Evolutionary conservation across 2,329 filamentous ascomycete species (phyloP).

Genomic region (Diaporthe ilicicola): DNA sequence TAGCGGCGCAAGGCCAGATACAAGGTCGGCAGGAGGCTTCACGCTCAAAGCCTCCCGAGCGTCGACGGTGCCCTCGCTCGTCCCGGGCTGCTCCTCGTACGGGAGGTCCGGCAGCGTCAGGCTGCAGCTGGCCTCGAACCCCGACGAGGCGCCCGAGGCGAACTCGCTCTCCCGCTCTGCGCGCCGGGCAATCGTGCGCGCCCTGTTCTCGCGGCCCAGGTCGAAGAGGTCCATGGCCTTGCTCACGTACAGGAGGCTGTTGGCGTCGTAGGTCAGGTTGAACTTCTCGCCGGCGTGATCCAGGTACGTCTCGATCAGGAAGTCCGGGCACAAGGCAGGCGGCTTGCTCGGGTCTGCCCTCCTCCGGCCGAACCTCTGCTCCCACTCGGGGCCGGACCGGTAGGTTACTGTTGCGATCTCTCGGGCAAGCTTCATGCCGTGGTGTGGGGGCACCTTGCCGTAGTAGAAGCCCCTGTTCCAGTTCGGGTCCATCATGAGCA

Average conservation of each 20-base stretch:
- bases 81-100: conserved; percentile 81
- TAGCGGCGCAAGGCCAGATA: conserved; percentile 76
- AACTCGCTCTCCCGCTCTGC: conserved; percentile 67
- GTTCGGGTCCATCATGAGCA: conserved; percentile 98
- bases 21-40: conserved; percentile 79
- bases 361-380: conserved; percentile 88
- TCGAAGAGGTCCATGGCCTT: conserved; percentile 99
- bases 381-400: conserved; percentile 96
- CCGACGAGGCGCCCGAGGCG: conserved; percentile 50
- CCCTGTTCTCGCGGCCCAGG: conserved; percentile 76
- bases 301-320: conserved; percentile 96
- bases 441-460: conserved; percentile 85
- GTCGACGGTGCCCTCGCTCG: conserved; percentile 46
- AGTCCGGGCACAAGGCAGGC: conserved; percentile 95
- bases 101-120: conserved; percentile 84
- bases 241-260: conserved; percentile 93
- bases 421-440: conserved; percentile 96
- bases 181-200: conserved; percentile 68
- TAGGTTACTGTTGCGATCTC: conserved; percentile 99
- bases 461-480: conserved; percentile 98
- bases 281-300: conserved; percentile 99
- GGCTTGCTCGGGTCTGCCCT: conserved; percentile 86
- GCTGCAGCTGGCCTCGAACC: conserved; percentile 69
- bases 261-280: conserved; percentile 94
- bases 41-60: conserved; percentile 42